Conservation (phyloP, 768 basidiomycete genomes). For the Erythrobasidium yunnanense region DNA sequence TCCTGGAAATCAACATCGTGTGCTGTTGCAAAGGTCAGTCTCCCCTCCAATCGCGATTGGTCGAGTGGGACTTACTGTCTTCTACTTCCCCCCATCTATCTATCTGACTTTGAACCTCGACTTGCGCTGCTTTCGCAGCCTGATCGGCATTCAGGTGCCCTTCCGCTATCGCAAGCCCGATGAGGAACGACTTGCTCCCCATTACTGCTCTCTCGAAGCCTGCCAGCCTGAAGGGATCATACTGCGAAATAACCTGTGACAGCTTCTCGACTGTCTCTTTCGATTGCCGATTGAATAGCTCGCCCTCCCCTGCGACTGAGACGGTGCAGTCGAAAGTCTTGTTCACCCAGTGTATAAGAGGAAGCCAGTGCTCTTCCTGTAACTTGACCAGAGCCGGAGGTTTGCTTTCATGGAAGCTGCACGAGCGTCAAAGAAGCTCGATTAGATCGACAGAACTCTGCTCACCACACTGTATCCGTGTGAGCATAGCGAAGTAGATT, state of each 20-base stretch:
- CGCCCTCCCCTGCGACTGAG: conserved; percentile 50
- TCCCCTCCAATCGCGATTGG: background rate
- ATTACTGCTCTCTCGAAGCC: conserved; percentile 86
- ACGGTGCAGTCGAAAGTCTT: conserved; percentile 59
- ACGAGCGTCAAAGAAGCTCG: too few relatives aligned
- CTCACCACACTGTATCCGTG: conserved; percentile 84
- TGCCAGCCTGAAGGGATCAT: conserved; percentile 79
- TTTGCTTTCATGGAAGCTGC: conserved; percentile 16
- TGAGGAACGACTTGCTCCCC: conserved; percentile 78
- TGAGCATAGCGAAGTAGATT: conserved; percentile 74
- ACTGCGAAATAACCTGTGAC: conserved; percentile 49
- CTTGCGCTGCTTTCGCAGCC: conserved; percentile 71
- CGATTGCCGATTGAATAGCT: conserved; percentile 63
- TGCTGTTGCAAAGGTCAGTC: conserved; percentile 48
- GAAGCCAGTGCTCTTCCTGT: conserved; percentile 77
- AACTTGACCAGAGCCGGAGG: conserved; percentile 57
- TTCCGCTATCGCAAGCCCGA: conserved; percentile 70
- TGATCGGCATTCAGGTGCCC: conserved; percentile 67
- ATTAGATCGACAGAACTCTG: conserved; percentile 1
- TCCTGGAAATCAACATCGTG: conserved; percentile 98
- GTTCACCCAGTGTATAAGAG: conserved; percentile 67
- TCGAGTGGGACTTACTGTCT: conserved; percentile 60
- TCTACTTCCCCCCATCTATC: conserved; percentile 99
- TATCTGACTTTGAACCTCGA: conserved; percentile 92
- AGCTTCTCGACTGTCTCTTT: conserved; percentile 57